Conservation (phyloP, 306 rosid species). For the cucumber (Cucumis sativus) region Cucumber_9930_V3 NC_026660.2:23947501-23948000, state of each 20-base stretch:
- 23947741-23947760: slow-evolving; percentile 27
- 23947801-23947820: slow-evolving; percentile 40
- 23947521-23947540: slow-evolving; percentile 25
- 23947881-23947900: too few relatives aligned
- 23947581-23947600: slow-evolving; percentile 26
- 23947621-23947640: slow-evolving; percentile 43
- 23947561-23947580: slow-evolving; percentile 63
- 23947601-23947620: slow-evolving; percentile 21
- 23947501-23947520: slow-evolving; percentile 19
- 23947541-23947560: slow-evolving; percentile 53
- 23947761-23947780: neutral
- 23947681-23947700: slow-evolving; percentile 44
- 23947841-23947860: neutral
- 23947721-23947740: slow-evolving; percentile 66
- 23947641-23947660: slow-evolving; percentile 19
- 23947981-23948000: too few relatives aligned
- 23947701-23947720: slow-evolving; percentile 35
- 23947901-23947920: too few relatives aligned
- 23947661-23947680: slow-evolving; percentile 11
- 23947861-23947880: too few relatives aligned
- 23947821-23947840: slow-evolving; percentile 38
- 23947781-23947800: slow-evolving; percentile 36
- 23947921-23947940: too few relatives aligned
- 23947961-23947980: too few relatives aligned
- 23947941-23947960: too few relatives aligned